Base-by-base conservation (phyloP, 2,329 filamentous ascomycete genomes). In the Stagonosporopsis cucurbitacearum region DNA sequence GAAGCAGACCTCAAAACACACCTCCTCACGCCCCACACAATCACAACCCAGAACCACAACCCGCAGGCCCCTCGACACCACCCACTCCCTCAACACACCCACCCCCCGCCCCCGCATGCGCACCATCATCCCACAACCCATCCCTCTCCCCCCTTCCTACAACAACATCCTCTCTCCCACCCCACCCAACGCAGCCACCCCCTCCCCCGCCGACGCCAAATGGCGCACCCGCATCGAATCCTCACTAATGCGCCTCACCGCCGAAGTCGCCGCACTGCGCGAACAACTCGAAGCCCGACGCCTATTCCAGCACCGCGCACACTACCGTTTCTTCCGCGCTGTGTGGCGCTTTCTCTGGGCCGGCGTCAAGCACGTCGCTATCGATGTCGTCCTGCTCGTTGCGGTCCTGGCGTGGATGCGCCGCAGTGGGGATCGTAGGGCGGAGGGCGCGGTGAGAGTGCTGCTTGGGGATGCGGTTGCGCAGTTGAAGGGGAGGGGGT, bases 241-340 rank as follows among this genome's bases (percentile, higher is more conserved):
- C 39, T 91, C 92, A 20, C 82, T 98, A 53, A 91, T 94, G 52
- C 91, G 92, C 66, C 87, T 98, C 78, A 96, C 93, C 5, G 90
- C 92, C 15, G 95, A 99, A 77, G 86, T 99, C 28, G 93, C 95
- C 1, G 95, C 95, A 0, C 78, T 98, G 59, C 85, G 95, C 32
- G 95, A 99, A 76, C 93, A 98, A 72, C 89, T 98, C 64, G 89
- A 92, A 50, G 84, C 86, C 0, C 87, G 91, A 0, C 83, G 90
- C 12, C 85, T 94, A 63, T 89, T 89, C 78, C 84, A 85, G 59
- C 83, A 85, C 17, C 63, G 88, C 84, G 63, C 84, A 85, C 58
- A 66, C 19, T 85, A 84, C 58, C 88, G 84, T 50, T 75, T 90
- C 22, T 82, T 86, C 44, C 83, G 87, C 1, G 65, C 50, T 1